Evolutionary conservation across 2,329 filamentous ascomycete species (phyloP).

Genomic region (Penicillium polonicum): DNA sequence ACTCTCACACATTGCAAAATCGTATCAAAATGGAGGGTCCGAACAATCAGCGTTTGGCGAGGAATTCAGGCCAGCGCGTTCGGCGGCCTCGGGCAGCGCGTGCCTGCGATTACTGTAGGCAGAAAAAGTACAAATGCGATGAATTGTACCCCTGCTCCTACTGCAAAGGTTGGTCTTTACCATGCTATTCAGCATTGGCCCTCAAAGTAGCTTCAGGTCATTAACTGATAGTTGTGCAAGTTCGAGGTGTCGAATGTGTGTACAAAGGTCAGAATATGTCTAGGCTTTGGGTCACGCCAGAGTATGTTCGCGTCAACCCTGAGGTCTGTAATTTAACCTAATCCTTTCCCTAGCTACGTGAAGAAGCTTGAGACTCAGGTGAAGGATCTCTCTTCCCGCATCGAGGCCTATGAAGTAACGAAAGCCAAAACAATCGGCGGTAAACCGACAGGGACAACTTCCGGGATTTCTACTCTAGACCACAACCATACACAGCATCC

Average conservation of each 20-base stretch:
- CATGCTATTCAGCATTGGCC: not conserved
- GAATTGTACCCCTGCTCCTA: not conserved
- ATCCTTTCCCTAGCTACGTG: not conserved
- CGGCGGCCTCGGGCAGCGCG: not conserved
- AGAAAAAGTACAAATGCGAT: not conserved
- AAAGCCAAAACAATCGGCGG: not conserved
- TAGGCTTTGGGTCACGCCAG: not conserved
- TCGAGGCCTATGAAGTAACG: not conserved
- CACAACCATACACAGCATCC: not conserved
- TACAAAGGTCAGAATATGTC: not conserved
- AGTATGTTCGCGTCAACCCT: not conserved
- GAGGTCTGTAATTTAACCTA: not conserved
- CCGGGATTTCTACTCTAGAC: not conserved
- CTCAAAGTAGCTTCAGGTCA: not conserved
- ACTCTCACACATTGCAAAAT: not conserved
- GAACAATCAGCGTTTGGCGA: not conserved
- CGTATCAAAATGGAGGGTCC: not conserved
- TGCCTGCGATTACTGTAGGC: not conserved
- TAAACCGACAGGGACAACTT: not conserved
- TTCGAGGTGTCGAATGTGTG: not conserved
- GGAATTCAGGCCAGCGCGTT: not conserved
- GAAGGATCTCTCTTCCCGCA: not conserved
- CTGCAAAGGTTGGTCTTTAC: not conserved
- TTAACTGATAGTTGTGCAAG: not conserved
- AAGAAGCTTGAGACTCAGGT: not conserved